phyloP scores from a whole-genome alignment of 1,139 yeast species.

The Citeromyces hawaiiensis region DNA sequence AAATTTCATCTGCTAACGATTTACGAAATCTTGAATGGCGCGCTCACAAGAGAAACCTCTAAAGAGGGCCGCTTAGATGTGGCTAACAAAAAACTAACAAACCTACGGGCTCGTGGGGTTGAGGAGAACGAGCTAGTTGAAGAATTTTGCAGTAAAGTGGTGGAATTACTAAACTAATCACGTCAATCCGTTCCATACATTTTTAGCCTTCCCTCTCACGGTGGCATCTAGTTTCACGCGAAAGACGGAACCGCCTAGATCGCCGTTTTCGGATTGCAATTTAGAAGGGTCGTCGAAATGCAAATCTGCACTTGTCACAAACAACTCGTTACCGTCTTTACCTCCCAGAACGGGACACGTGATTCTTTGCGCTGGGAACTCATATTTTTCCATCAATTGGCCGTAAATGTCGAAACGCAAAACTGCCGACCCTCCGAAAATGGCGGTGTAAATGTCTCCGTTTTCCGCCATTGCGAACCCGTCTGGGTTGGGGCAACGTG shows the following conservation, averaged over 20 bases:
- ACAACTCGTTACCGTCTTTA: constrained; percentile 36
- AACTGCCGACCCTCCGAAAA: constrained; percentile 49
- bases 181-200: not conserved
- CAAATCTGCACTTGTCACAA: constrained; percentile 54
- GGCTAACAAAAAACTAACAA: constrained; percentile 45
- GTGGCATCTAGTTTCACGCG: constrained; percentile 17
- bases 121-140: constrained; percentile 57
- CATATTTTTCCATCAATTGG: constrained; percentile 32
- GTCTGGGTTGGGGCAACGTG: constrained; percentile 52
- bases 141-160: constrained; percentile 29
- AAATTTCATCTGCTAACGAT: constrained; percentile 39
- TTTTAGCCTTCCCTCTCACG: not conserved
- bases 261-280: constrained; percentile 27
- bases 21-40: constrained; percentile 29
- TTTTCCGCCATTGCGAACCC: constrained; percentile 56
- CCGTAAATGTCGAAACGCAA: constrained; percentile 40
- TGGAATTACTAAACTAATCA: constrained; percentile 5
- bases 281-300: constrained; percentile 23
- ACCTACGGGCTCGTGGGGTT: constrained; percentile 46
- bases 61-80: constrained; percentile 40
- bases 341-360: constrained; percentile 75
- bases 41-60: constrained; percentile 28
- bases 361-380: constrained; percentile 47
- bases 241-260: constrained; percentile 44
- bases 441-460: constrained; percentile 57